Evolutionary conservation across 31 red algal species (phyloP).

Genomic region (Porphyra umbilicalis): DNA sequence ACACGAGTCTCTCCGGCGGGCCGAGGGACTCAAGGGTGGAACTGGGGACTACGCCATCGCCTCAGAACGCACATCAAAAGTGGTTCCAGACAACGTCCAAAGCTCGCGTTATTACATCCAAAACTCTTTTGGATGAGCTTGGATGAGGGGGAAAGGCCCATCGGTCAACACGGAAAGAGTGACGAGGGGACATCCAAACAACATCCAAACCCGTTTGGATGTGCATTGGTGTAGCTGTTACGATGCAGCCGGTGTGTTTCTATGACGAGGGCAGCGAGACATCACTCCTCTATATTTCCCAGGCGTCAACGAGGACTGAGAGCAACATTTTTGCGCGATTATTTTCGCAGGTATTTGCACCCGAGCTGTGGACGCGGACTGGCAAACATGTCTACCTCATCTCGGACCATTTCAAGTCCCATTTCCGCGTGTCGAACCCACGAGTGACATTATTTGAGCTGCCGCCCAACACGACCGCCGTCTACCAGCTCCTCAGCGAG

Average conservation of each 20-base stretch:
- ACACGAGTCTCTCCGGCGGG: too few relatives aligned
- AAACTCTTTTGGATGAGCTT: too few relatives aligned
- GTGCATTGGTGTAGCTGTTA: too few relatives aligned
- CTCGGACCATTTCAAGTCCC: constrained; percentile 3
- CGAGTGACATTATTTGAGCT: background rate
- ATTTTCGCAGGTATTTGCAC: background rate
- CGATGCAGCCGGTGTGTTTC: constrained; percentile 1
- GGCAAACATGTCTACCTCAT: background rate
- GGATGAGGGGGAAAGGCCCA: too few relatives aligned
- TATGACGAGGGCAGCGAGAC: background rate
- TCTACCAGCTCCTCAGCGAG: constrained; percentile 5
- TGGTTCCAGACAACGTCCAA: too few relatives aligned
- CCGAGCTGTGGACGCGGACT: background rate
- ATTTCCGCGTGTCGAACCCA: background rate
- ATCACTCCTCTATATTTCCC: background rate
- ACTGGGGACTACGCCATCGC: too few relatives aligned
- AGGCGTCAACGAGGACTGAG: constrained; percentile 6
- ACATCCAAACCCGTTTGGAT: too few relatives aligned
- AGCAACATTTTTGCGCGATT: constrained; percentile 1
- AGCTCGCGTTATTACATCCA: too few relatives aligned
- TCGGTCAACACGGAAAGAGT: too few relatives aligned
- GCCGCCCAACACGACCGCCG: constrained; percentile 7
- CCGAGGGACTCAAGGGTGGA: too few relatives aligned
- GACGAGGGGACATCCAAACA: too few relatives aligned
- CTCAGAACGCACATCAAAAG: too few relatives aligned